phyloP scores from a whole-genome alignment of 331 rosid genomes.

The Arachis monticola region DNA sequence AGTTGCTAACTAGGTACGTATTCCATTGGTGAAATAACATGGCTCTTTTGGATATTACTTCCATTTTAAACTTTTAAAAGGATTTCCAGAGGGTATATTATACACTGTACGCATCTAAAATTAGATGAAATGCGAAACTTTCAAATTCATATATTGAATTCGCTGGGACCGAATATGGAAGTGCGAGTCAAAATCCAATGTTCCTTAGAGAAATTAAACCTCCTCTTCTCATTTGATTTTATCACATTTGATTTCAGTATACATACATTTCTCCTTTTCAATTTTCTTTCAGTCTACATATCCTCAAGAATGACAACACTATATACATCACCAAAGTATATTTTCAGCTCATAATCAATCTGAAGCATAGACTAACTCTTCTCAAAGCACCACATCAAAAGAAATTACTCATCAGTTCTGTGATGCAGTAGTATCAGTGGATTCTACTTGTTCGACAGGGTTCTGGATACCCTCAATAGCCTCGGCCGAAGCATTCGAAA shows the following conservation, averaged over 20 bases:
- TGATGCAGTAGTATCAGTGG: conserved; percentile 36
- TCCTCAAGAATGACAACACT: conserved; percentile 26
- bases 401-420: conserved; percentile 15
- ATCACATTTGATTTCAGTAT: not conserved
- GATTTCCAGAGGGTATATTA: too few relatives aligned
- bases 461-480: conserved; percentile 56
- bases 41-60: too few relatives aligned
- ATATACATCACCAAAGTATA: conserved; percentile 24
- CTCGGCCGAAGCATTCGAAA: conserved; percentile 60
- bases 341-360: conserved; percentile 29
- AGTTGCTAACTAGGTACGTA: too few relatives aligned
- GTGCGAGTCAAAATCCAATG: not conserved
- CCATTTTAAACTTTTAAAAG: too few relatives aligned
- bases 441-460: conserved; percentile 44
- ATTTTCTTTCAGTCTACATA: conserved; percentile 31
- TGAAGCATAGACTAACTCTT: not conserved
- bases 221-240: conserved; percentile 12
- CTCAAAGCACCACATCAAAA: conserved; percentile 24
- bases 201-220: not conserved
- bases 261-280: not conserved
- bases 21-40: too few relatives aligned
- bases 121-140: too few relatives aligned
- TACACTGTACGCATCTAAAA: too few relatives aligned
- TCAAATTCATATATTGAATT: not conserved
- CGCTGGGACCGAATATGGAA: not conserved